Conservation (phyloP, 768 basidiomycete species). For the Hypholoma fasciculare region DNA sequence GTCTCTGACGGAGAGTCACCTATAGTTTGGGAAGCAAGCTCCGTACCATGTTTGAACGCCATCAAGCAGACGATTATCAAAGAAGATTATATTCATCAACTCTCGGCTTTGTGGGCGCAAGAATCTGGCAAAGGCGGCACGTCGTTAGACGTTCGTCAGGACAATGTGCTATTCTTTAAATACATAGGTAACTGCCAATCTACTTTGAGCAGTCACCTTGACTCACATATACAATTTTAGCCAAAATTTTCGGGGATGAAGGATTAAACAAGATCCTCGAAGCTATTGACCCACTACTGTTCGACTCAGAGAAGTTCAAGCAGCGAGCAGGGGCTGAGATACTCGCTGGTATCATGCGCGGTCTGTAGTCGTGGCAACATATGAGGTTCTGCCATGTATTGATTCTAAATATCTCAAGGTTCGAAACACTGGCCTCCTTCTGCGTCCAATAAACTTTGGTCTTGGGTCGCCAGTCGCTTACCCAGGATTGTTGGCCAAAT, state of each 20-base stretch:
- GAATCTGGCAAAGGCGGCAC: constrained; percentile 65
- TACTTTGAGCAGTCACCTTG: background rate
- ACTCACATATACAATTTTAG: constrained; percentile 33
- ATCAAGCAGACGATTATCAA: constrained; percentile 47
- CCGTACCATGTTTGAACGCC: constrained; percentile 48
- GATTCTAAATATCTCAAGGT: constrained; percentile 37
- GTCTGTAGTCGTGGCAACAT: constrained; percentile 32
- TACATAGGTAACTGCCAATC: constrained; percentile 31
- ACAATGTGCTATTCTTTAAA: constrained; percentile 43
- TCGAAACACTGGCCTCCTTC: constrained; percentile 81
- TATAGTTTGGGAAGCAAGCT: constrained; percentile 55
- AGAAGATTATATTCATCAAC: constrained; percentile 58
- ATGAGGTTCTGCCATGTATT: background rate
- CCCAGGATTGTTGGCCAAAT: constrained; percentile 69
- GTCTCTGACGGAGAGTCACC: constrained; percentile 35
- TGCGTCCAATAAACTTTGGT: constrained; percentile 59
- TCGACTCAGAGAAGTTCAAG: constrained; percentile 77
- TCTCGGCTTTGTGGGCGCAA: constrained; percentile 74
- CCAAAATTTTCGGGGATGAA: constrained; percentile 62
- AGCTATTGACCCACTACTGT: constrained; percentile 60
- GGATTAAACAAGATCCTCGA: constrained; percentile 52
- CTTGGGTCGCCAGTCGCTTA: constrained; percentile 66
- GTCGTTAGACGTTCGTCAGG: constrained; percentile 55
- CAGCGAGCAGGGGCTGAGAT: constrained; percentile 75
- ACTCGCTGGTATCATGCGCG: constrained; percentile 72